These are phyloP conservation scores for Globisporangium solare DNA, from an alignment of 352 stramenopile species.

Conservation along the genomic window DNA sequence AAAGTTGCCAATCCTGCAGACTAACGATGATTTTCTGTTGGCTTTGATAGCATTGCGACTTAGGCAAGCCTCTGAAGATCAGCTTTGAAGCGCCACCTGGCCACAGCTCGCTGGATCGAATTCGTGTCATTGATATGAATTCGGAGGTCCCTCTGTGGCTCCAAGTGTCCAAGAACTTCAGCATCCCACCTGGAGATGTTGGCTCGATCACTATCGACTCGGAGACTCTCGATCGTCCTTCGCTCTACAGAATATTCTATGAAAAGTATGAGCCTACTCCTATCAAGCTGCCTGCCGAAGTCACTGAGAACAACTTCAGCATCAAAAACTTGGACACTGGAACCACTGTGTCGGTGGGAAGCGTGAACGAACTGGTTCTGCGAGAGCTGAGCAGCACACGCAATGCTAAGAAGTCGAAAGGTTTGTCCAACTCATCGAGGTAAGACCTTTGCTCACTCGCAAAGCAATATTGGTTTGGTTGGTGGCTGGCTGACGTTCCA, in stretches of 20 bases:
- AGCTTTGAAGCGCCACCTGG: slow-evolving; percentile 64
- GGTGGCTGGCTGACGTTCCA: background rate
- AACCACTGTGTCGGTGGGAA: slow-evolving; percentile 68
- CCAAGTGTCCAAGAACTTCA: slow-evolving; percentile 84
- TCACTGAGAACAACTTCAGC: slow-evolving; percentile 62
- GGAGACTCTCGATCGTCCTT: slow-evolving; percentile 74
- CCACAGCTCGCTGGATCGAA: slow-evolving; percentile 73
- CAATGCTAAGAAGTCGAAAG: slow-evolving; percentile 38
- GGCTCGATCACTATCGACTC: slow-evolving; percentile 79
- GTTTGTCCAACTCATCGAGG: slow-evolving; percentile 60
- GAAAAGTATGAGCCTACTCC: slow-evolving; percentile 83
- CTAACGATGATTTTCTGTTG: slow-evolving; percentile 5
- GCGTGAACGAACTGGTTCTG: slow-evolving; percentile 75
- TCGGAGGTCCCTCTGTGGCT: slow-evolving; percentile 73
- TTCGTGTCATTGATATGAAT: slow-evolving; percentile 85
- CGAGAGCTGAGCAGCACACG: slow-evolving; percentile 60
- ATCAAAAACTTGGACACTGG: slow-evolving; percentile 83
- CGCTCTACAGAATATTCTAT: slow-evolving; percentile 83
- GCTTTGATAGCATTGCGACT: slow-evolving; percentile 56
- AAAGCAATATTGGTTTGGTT: background rate
- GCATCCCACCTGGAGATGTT: slow-evolving; percentile 64
- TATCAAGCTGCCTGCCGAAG: slow-evolving; percentile 41
- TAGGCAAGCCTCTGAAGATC: slow-evolving; percentile 76
- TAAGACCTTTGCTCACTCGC: slow-evolving; percentile 10
- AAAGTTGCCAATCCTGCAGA: background rate